Evolutionary conservation across 352 stramenopile species (phyloP).

Genomic region (Globisporangium cylindrosporum): DNA sequence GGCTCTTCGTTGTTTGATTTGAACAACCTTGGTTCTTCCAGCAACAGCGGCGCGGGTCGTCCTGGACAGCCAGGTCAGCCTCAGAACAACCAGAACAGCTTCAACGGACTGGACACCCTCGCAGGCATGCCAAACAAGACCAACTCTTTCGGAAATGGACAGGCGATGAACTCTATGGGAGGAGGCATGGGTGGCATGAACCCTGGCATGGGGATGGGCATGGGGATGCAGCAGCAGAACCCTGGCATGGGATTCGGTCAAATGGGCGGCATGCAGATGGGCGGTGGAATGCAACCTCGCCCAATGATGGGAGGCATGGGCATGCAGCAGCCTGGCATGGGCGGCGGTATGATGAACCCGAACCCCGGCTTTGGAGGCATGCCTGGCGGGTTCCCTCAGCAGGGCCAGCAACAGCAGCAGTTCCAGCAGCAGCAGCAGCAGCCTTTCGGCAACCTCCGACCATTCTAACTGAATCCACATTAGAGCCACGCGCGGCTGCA

Average conservation of each 20-base stretch:
- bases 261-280: conserved; percentile 34
- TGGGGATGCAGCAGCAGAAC: conserved; percentile 22
- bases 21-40: conserved; percentile 59
- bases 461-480: conserved; percentile 28
- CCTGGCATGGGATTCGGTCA: conserved; percentile 24
- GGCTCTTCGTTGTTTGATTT: conserved; percentile 76
- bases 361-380: conserved; percentile 39
- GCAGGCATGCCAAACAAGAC: conserved; percentile 75
- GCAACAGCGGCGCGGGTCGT: conserved; percentile 20
- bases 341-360: conserved; percentile 61
- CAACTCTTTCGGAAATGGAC: conserved; percentile 35
- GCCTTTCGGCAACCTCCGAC: conserved; percentile 52
- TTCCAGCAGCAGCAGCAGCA: conserved; percentile 57
- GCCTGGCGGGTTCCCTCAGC: conserved; percentile 39
- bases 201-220: conserved; percentile 26
- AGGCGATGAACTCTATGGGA: conserved; percentile 52
- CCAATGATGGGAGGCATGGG: conserved; percentile 39
- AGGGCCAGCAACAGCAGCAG: conserved; percentile 45
- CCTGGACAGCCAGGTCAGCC: conserved; percentile 28
- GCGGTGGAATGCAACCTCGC: conserved; percentile 23
- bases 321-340: conserved; percentile 41
- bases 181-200: conserved; percentile 51
- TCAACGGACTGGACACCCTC: conserved; percentile 78
- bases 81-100: conserved; percentile 71
- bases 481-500: not conserved